Percentiles rank a stretch among this genome's conserved stretches.
phyloP scores from a whole-genome alignment of 2,329 filamentous ascomycete genomes.

The Cladobotryum mycophilum region DNA sequence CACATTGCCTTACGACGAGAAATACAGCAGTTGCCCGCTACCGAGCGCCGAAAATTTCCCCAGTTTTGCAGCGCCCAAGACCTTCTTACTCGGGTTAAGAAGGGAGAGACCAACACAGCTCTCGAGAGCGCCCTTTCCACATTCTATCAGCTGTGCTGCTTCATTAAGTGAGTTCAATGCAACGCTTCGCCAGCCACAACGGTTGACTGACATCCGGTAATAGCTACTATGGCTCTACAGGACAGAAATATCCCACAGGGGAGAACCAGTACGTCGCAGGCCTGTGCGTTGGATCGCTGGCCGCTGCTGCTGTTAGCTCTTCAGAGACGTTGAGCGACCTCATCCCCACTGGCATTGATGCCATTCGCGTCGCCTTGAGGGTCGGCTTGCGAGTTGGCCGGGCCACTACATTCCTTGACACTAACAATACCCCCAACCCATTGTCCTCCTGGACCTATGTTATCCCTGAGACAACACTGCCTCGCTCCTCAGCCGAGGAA shows the following conservation, averaged over 20 bases:
- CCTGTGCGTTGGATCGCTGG: slow-evolving; percentile 8
- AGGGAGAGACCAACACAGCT: slow-evolving; percentile 2
- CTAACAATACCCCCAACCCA: neutral
- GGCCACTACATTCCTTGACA: slow-evolving; percentile 3
- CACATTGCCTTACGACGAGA: slow-evolving; percentile 5
- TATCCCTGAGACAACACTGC: slow-evolving; percentile 1
- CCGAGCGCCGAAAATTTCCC: slow-evolving; percentile 5
- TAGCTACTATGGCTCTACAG: slow-evolving; percentile 6
- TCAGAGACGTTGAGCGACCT: slow-evolving; percentile 5
- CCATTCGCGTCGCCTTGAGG: slow-evolving; percentile 4
- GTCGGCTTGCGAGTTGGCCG: slow-evolving; percentile 6
- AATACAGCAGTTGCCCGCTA: slow-evolving; percentile 1
- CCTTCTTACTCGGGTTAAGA: slow-evolving; percentile 5
- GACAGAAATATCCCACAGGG: slow-evolving; percentile 1
- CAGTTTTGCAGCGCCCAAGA: slow-evolving; percentile 7
- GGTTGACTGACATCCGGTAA: too few relatives aligned
- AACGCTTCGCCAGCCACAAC: neutral
- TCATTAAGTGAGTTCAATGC: slow-evolving; percentile 1
- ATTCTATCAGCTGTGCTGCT: slow-evolving; percentile 7
- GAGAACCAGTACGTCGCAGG: slow-evolving; percentile 3
- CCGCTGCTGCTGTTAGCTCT: slow-evolving; percentile 9
- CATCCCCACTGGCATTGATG: slow-evolving; percentile 5
- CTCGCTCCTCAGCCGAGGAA: slow-evolving; percentile 1
- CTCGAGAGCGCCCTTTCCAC: slow-evolving; percentile 8
- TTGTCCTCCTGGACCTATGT: slow-evolving; percentile 6